Evolutionary conservation across 768 basidiomycete genomes (phyloP).

Genomic region (Tubosaeta brunneosetosa): DNA sequence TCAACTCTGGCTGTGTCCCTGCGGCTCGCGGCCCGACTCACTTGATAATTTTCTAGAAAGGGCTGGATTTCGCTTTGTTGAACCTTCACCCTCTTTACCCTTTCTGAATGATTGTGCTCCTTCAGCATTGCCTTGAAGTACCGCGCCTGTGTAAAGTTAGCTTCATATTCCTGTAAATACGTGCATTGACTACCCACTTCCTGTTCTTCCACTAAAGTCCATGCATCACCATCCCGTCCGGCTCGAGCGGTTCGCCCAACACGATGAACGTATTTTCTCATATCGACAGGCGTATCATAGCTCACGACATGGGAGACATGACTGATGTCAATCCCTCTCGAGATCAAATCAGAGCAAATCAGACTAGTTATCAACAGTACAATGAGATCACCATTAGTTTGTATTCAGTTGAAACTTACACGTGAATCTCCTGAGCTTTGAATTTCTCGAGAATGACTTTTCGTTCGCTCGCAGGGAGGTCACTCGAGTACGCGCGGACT

Average conservation of each 20-base stretch:
- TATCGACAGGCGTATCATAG: slow-evolving; percentile 95
- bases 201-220: slow-evolving; percentile 95
- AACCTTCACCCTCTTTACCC: slow-evolving; percentile 65
- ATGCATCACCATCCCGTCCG: slow-evolving; percentile 82
- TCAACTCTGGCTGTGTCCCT: slow-evolving; percentile 2
- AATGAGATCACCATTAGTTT: not conserved
- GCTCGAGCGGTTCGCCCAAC: slow-evolving; percentile 96
- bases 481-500: slow-evolving; percentile 81
- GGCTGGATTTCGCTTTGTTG: slow-evolving; percentile 54
- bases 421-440: slow-evolving; percentile 71
- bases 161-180: not conserved
- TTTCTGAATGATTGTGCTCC: slow-evolving; percentile 61
- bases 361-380: slow-evolving; percentile 55
- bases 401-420: slow-evolving; percentile 48
- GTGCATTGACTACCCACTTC: slow-evolving; percentile 45
- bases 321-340: slow-evolving; percentile 92
- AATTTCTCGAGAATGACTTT: slow-evolving; percentile 77
- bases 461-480: slow-evolving; percentile 68
- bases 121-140: slow-evolving; percentile 84
- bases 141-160: slow-evolving; percentile 51
- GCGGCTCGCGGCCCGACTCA: slow-evolving; percentile 28
- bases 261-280: slow-evolving; percentile 97
- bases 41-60: slow-evolving; percentile 64
- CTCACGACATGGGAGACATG: slow-evolving; percentile 90
- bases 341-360: slow-evolving; percentile 94